Evolutionary conservation across 139 green algal genomes (phyloP), one percentile per base, ranked within the genome.

Genomic region (Chlorella sp.): DNA sequence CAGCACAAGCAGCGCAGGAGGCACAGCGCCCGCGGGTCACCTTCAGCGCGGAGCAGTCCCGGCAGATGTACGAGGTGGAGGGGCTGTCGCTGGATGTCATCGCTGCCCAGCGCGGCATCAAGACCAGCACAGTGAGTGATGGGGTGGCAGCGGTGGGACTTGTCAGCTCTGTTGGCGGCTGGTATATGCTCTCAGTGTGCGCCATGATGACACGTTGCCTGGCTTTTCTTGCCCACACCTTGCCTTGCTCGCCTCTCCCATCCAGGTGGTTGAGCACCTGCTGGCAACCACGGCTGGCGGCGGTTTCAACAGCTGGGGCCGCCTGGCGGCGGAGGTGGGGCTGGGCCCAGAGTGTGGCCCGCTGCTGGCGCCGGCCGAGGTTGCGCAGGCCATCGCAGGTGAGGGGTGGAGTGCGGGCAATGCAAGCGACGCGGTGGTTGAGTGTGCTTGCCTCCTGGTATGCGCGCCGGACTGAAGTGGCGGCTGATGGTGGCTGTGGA

Each of bases 261-360:
- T n/a, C n/a, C n/a, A n/a, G n/a, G n/a, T 82, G 36, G 46, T 82
- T 22, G 56, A 72, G 5, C 76, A 82, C 38, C 51, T 81, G 51
- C 51, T 60, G 40, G 3, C 68, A 19, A 38, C 68, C 13, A 36
- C n/a, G 14, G 68, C 34, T 1, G 40, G 34, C 9, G 36, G 68
- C n/a, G 16, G 13, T 9, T 44, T 36, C 28, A 48, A 17, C 74
- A 68, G 74, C 74, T 81, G n/a, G 74, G 48, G 11, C 74, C 74
- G 34, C 74, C 74, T 20, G 48, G 22, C 30, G 26, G 43, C 43
- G 51, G 51, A 60, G 51, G 51, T 60, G 51, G 51, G 51, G 51
- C 51, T 60, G 51, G 51, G 51, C 51, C 46, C 8, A 11, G 51
- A 60, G 51, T 11, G 51, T 16, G 51, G 30, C 72, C 43, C 3